Evolutionary conservation across 441 rosid genomes (phyloP).

Genomic region (Mallotus japonicus): DNA sequence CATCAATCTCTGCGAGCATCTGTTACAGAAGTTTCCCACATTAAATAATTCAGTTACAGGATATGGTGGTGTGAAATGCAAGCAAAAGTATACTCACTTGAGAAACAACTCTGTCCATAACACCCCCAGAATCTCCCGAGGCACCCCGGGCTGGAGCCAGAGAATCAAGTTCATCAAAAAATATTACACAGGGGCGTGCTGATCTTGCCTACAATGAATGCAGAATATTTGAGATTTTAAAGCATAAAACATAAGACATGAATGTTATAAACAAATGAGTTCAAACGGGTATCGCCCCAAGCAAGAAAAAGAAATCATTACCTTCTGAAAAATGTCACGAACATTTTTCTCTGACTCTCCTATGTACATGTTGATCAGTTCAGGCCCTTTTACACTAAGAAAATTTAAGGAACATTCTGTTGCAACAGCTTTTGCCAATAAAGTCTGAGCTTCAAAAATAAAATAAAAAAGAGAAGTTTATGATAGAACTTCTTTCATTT

Average conservation of each 20-base stretch:
- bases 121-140: conserved; percentile 97
- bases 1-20: conserved; percentile 99
- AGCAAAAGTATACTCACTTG: conserved; percentile 52
- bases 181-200: conserved; percentile 95
- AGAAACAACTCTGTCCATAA: conserved; percentile 98
- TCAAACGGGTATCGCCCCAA: conserved; percentile 1
- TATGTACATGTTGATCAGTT: conserved; percentile 95
- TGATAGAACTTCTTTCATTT: conserved; percentile 9
- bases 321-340: conserved; percentile 94
- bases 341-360: conserved; percentile 98
- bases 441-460: conserved; percentile 53
- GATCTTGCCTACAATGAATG: conserved; percentile 74
- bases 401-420: conserved; percentile 96
- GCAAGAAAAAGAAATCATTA: conserved; percentile 21
- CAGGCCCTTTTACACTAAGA: conserved; percentile 97
- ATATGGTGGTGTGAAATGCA: conserved; percentile 10
- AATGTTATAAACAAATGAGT: conserved; percentile 4
- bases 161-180: conserved; percentile 98
- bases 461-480: conserved; percentile 18
- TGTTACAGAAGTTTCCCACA: conserved; percentile 23
- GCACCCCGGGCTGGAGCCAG: conserved; percentile 99
- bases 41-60: conserved; percentile 17
- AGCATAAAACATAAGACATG: conserved; percentile 1
- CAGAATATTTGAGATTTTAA: conserved; percentile 2
- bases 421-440: conserved; percentile 97